Conservation (phyloP, 257 asterid species). For the Thymus mandschuricus region DNA sequence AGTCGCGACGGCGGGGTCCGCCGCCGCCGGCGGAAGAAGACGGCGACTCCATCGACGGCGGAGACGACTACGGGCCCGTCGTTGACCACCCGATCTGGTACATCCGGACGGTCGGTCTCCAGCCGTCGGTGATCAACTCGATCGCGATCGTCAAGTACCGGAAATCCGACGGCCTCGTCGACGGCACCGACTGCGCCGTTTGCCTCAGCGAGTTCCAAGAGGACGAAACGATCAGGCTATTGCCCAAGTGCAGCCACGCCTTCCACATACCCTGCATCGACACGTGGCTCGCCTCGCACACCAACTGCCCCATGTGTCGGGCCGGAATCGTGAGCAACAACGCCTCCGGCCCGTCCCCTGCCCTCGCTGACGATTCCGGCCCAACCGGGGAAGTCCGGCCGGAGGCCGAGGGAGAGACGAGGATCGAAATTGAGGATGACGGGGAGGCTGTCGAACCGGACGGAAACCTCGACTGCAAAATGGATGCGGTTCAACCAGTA, state of each 20-base stretch:
- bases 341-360: not conserved
- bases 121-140: slow-evolving; percentile 59
- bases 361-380: slow-evolving; percentile 29
- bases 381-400: slow-evolving; percentile 32
- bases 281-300: slow-evolving; percentile 83
- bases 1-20: slow-evolving; percentile 27
- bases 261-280: slow-evolving; percentile 82
- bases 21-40: slow-evolving; percentile 17
- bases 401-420: slow-evolving; percentile 24
- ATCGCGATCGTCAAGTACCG: slow-evolving; percentile 64
- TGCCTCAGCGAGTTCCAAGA: slow-evolving; percentile 78
- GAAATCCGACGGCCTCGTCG: slow-evolving; percentile 56
- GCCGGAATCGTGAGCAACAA: slow-evolving; percentile 49
- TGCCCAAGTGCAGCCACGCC: slow-evolving; percentile 86
- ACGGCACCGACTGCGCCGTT: slow-evolving; percentile 76
- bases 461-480: slow-evolving; percentile 5
- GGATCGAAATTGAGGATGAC: slow-evolving; percentile 33
- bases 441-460: slow-evolving; percentile 5
- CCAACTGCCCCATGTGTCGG: slow-evolving; percentile 85
- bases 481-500: slow-evolving; percentile 29
- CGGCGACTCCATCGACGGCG: slow-evolving; percentile 46
- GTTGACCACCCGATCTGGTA: slow-evolving; percentile 82
- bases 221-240: slow-evolving; percentile 59
- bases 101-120: slow-evolving; percentile 73
- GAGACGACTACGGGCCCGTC: slow-evolving; percentile 49